phyloP scores from a whole-genome alignment of 2,329 filamentous ascomycete species.

The Chrysoporthe deuterocubensis region DNA sequence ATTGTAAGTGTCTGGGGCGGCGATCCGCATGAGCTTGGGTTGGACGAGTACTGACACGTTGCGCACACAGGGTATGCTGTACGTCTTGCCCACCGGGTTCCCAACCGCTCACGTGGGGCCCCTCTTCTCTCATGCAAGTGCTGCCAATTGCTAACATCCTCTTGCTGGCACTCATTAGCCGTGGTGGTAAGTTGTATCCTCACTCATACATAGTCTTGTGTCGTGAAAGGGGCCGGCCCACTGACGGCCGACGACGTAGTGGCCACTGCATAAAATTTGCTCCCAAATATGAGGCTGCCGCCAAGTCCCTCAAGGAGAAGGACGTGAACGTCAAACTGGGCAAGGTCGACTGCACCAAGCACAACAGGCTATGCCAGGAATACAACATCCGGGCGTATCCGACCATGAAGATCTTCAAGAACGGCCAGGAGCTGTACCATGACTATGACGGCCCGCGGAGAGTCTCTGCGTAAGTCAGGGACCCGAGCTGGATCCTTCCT shows the following conservation, averaged over 20 bases:
- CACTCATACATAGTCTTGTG: neutral
- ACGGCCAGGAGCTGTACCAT: slow-evolving; percentile 77
- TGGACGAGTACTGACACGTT: neutral
- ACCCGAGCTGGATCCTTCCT: neutral
- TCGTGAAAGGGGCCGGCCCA: slow-evolving; percentile 38
- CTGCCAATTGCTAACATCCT: slow-evolving; percentile 6
- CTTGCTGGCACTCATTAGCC: slow-evolving; percentile 8
- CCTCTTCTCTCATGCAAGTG: neutral
- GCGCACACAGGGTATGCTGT: slow-evolving; percentile 15
- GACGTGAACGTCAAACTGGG: slow-evolving; percentile 72
- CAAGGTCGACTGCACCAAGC: slow-evolving; percentile 94
- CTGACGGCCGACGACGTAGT: slow-evolving; percentile 90
- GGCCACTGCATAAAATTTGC: slow-evolving; percentile 98
- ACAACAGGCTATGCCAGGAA: slow-evolving; percentile 86
- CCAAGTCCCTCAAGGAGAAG: slow-evolving; percentile 84
- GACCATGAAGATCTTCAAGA: slow-evolving; percentile 96
- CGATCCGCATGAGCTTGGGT: neutral
- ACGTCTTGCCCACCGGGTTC: neutral
- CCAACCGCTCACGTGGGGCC: neutral
- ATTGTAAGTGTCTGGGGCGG: slow-evolving; percentile 68
- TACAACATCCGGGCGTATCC: slow-evolving; percentile 97
- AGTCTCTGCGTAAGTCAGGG: slow-evolving; percentile 67
- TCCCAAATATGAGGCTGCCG: slow-evolving; percentile 87
- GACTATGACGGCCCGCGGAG: slow-evolving; percentile 91
- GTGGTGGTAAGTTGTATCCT: slow-evolving; percentile 51